These are phyloP conservation scores for Wallacemonas sp. DNA, from an alignment of 208 protist genomes.

Conservation along the genomic window DNA sequence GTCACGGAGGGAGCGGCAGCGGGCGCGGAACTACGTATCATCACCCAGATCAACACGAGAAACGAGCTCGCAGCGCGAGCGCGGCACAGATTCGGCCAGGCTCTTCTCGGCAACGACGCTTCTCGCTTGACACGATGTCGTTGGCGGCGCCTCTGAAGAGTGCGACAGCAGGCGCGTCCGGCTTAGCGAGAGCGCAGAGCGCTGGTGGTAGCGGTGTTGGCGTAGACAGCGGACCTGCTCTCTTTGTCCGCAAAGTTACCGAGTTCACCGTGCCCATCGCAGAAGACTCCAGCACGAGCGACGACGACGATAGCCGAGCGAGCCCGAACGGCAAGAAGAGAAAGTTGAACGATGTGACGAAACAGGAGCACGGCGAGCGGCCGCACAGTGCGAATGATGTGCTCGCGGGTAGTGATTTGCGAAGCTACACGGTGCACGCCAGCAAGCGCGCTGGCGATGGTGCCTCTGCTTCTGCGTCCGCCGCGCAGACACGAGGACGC, in stretches of 20 bases:
- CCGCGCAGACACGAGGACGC: too few species aligned
- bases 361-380: too few species aligned
- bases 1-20: constrained; percentile 12
- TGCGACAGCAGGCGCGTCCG: constrained; percentile 13
- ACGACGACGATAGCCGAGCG: not conserved
- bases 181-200: constrained; percentile 16
- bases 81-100: too few species aligned
- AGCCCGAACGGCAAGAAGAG: not conserved
- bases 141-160: constrained; percentile 10
- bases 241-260: constrained; percentile 5
- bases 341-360: too few species aligned
- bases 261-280: constrained; percentile 13
- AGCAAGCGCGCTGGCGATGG: constrained; percentile 7
- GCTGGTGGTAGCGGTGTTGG: not conserved
- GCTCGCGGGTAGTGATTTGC: not conserved
- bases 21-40: not conserved
- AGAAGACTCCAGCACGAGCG: constrained; percentile 4
- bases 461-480: too few species aligned
- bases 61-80: not conserved
- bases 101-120: not conserved
- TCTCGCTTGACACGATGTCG: constrained; percentile 15
- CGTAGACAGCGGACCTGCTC: not conserved
- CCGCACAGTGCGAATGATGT: not conserved
- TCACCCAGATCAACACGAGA: not conserved
- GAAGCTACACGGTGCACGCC: not conserved